These are phyloP conservation scores for Zymoseptoria tritici DNA, from an alignment of 2,329 filamentous ascomycete genomes.

Conservation along the genomic window DNA sequence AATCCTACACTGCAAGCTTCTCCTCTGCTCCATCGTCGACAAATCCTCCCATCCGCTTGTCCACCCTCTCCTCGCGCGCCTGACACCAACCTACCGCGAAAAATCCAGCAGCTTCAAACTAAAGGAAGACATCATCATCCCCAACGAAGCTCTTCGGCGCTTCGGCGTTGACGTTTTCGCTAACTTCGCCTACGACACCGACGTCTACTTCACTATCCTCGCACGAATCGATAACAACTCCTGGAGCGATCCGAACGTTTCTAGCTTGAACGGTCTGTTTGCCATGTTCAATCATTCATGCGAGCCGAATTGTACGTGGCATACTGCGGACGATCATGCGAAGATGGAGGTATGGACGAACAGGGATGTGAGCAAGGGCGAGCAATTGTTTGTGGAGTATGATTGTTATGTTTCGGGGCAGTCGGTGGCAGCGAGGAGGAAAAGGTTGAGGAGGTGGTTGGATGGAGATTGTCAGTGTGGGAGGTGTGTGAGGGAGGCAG, in stretches of 20 bases:
- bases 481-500: conserved; percentile 22
- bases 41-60: conserved; percentile 19
- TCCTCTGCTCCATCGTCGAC: conserved; percentile 15
- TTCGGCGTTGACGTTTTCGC: conserved; percentile 72
- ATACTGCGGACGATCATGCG: conserved; percentile 30
- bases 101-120: conserved; percentile 53
- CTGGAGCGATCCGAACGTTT: conserved; percentile 51
- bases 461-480: conserved; percentile 22
- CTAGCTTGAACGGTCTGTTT: conserved; percentile 72
- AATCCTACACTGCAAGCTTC: conserved; percentile 10
- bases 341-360: conserved; percentile 13
- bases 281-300: conserved; percentile 93
- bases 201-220: conserved; percentile 86
- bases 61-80: conserved; percentile 20
- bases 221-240: conserved; percentile 78
- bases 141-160: conserved; percentile 66
- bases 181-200: conserved; percentile 56
- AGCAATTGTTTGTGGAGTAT: conserved; percentile 28
- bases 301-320: conserved; percentile 85
- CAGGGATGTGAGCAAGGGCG: conserved; percentile 14
- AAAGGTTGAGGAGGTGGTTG: conserved; percentile 20
- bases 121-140: conserved; percentile 60
- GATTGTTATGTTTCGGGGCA: conserved; percentile 12
- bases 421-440: conserved; percentile 12
- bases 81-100: conserved; percentile 22